Base-by-base conservation (phyloP, 2,329 filamentous ascomycete genomes). In the Colletotrichum neosansevieriae region DNA sequence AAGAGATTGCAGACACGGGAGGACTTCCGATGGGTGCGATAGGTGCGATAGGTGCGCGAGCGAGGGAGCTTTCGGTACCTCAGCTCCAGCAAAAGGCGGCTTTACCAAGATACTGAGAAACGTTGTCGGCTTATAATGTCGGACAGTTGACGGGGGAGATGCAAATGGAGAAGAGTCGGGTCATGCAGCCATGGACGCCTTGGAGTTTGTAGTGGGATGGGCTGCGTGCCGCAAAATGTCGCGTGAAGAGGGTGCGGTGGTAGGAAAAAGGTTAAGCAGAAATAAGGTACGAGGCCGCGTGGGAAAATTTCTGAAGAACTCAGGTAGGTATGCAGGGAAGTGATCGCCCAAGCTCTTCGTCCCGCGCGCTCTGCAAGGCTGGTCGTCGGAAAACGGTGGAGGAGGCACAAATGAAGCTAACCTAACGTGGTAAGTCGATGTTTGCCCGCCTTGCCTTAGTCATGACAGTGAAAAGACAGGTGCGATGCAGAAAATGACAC, bases 241-340 rank as follows among this genome's bases (percentile, higher is more conserved):
- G 60, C 40, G 47, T 45, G 38, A 58, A 68, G 53, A 63, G 49
- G 17, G 29, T 45, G 47, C 58, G 58, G 58, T 53, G 58, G 32
- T 40, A 7, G 5, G 36, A 32, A 51, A 61, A 61, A 53, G 58
- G 34, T 42, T 42, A 61, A 44, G 36, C 32, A 53, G 6, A 9
- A 29, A 29, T 9, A 32, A 59, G 54, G 45, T 51, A 44, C 45
- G 44, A 64, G 44, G 62, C 36, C 34, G 54, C 62, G 24, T 59
- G 62, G 47, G 63, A 53, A 36, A 54, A 54, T 40, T 54, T 45
- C 40, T 59, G 49, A 47, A 61, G 32, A 59, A 65, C 42, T 36
- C 11, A 24, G 54, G 47, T 42, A 50, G 29, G 63, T 34, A 36
- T 36, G 63, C 17, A 21, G 42, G 47, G 24, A 60, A 53, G 56